Conservation (phyloP, 495 filamentous ascomycete genomes). For the Tuber umbilicatum region DNA sequence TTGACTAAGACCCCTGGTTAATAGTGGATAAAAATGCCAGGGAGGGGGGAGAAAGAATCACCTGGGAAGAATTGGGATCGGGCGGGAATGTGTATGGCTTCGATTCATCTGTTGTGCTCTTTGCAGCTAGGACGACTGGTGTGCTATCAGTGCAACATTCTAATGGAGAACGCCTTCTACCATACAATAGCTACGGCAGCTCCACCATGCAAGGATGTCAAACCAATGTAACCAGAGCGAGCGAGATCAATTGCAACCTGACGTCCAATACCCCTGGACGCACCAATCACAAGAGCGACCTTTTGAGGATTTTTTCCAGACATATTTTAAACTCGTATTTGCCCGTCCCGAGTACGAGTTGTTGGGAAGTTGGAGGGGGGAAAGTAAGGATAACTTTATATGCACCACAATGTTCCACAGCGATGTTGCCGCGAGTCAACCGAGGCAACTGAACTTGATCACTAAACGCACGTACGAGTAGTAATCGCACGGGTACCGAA, state of each 20-base stretch:
- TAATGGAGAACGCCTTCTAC: background rate
- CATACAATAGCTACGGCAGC: background rate
- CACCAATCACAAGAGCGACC: conserved; percentile 66
- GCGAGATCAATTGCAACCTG: conserved; percentile 72
- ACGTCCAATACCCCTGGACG: conserved; percentile 69
- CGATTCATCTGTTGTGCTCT: conserved; percentile 61
- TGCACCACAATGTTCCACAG: background rate
- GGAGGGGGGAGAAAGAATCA: background rate
- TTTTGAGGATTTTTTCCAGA: conserved; percentile 23
- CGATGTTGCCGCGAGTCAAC: background rate
- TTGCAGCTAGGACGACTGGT: conserved; percentile 73
- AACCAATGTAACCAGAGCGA: conserved; percentile 63
- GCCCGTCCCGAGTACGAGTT: background rate
- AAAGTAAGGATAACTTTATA: background rate
- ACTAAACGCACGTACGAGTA: background rate
- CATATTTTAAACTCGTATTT: background rate
- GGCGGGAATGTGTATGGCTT: conserved; percentile 61
- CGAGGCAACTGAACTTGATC: background rate
- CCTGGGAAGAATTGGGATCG: conserved; percentile 64
- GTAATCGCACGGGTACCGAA: background rate
- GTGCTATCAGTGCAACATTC: background rate
- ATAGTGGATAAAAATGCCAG: background rate
- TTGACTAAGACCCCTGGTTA: conserved; percentile 48
- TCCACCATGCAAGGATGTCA: conserved; percentile 15
- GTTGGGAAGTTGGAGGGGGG: background rate